phyloP scores from a whole-genome alignment of 2,329 filamentous ascomycete genomes.

The Zymoseptoria crescenta region DNA sequence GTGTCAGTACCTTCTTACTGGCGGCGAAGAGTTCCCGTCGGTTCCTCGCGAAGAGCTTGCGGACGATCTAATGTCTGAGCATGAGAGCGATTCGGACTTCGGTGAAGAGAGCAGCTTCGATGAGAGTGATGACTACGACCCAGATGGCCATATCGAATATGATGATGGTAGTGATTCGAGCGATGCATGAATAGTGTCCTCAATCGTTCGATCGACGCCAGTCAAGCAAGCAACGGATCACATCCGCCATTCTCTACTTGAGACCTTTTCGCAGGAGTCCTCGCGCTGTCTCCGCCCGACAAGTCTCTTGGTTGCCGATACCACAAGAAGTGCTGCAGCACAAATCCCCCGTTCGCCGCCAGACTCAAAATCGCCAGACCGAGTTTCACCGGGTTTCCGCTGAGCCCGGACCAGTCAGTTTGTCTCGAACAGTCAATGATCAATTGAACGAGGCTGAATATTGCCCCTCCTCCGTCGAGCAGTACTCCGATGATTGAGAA shows the following conservation, averaged over 20 bases:
- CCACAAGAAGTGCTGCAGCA: constrained; percentile 77
- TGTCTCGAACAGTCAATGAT: constrained; percentile 76
- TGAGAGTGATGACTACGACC: too few relatives aligned
- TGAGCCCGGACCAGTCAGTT: constrained; percentile 81
- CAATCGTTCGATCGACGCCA: too few relatives aligned
- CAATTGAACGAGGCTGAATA: constrained; percentile 74
- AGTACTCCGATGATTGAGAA: constrained; percentile 64
- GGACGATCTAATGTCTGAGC: neutral
- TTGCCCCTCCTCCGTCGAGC: constrained; percentile 71
- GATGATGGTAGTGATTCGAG: too few relatives aligned
- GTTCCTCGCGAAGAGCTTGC: neutral
- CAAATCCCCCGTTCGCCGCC: constrained; percentile 76
- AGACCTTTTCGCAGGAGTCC: neutral
- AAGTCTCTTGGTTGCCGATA: constrained; percentile 42
- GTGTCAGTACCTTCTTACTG: neutral
- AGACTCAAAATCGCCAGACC: constrained; percentile 77
- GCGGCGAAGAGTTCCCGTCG: neutral
- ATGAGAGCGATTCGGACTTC: neutral
- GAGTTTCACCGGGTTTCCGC: constrained; percentile 87
- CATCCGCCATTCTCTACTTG: too few relatives aligned
- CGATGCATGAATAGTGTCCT: too few relatives aligned
- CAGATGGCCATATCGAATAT: too few relatives aligned
- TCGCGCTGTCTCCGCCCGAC: neutral
- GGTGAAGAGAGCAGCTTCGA: too few relatives aligned
- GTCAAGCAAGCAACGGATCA: neutral